These are phyloP conservation scores for Corylus americana DNA, from an alignment of 306 rosid genomes.

Conservation along the genomic window DNA sequence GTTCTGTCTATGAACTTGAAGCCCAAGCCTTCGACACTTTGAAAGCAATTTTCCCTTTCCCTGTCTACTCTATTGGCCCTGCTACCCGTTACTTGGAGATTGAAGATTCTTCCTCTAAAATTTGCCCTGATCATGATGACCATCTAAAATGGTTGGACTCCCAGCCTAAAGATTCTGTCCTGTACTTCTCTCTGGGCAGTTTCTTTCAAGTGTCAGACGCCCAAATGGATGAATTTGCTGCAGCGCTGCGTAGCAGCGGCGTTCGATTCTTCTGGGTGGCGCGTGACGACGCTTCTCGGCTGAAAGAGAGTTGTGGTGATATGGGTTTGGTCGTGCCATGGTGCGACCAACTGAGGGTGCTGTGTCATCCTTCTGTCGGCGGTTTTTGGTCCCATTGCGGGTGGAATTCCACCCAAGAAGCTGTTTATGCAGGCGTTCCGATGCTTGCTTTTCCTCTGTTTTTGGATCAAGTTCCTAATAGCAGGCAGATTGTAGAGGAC, in stretches of 20 bases:
- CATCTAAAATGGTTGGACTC: conserved; percentile 50
- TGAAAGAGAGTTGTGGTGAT: not conserved
- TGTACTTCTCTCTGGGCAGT: not conserved
- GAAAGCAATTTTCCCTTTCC: conserved; percentile 36
- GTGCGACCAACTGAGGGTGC: not conserved
- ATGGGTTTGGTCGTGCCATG: not conserved
- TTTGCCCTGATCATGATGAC: conserved; percentile 25
- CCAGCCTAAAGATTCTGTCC: not conserved
- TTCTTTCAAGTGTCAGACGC: not conserved
- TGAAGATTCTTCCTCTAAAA: not conserved
- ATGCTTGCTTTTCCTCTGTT: not conserved
- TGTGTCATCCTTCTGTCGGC: not conserved
- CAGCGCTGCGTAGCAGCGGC: not conserved
- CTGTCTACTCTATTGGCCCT: conserved; percentile 54
- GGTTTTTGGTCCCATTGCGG: conserved; percentile 7
- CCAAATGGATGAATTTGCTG: not conserved
- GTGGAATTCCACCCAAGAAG: conserved; percentile 5
- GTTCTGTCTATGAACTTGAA: conserved; percentile 54
- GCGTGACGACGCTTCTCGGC: not conserved
- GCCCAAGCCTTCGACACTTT: conserved; percentile 35
- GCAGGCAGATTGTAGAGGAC: not conserved
- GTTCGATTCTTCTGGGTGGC: conserved; percentile 6
- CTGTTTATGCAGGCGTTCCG: not conserved
- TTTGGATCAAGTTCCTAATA: not conserved
- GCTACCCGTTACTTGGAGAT: conserved; percentile 45